These are phyloP conservation scores for Solanum stenotomum DNA, from an alignment of 257 asterid genomes.

Conservation along the genomic window DNA sequence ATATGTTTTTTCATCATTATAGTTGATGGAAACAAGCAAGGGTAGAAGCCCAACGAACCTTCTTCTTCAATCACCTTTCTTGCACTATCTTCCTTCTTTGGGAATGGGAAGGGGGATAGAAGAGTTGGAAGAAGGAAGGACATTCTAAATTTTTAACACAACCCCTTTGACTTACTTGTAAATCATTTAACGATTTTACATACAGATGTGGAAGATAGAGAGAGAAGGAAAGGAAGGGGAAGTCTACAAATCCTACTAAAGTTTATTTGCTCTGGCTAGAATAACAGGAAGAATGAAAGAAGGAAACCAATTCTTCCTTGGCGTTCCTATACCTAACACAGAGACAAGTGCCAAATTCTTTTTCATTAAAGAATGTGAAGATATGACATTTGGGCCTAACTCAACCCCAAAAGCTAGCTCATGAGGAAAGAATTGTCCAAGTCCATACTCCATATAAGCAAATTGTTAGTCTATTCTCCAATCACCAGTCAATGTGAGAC, in stretches of 20 bases:
- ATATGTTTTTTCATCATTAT: not conserved
- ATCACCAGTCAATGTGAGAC: not conserved
- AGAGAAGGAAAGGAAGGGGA: not conserved
- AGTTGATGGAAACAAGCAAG: not conserved
- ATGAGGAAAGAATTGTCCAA: not conserved
- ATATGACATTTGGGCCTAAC: too few species aligned
- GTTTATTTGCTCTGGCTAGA: not conserved
- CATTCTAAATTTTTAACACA: not conserved
- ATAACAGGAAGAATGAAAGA: not conserved
- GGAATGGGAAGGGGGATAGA: not conserved
- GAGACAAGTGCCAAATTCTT: not conserved
- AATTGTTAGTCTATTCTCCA: not conserved
- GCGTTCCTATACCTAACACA: not conserved
- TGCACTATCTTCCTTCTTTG: not conserved
- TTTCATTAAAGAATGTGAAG: not conserved
- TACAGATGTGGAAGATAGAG: not conserved
- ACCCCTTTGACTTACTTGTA: not conserved
- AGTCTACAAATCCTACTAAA: not conserved
- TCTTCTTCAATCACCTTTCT: not conserved
- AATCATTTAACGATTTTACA: not conserved
- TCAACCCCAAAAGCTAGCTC: not conserved
- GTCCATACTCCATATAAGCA: not conserved
- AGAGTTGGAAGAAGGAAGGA: not conserved
- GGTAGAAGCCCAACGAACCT: not conserved
- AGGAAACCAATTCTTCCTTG: not conserved